Base-by-base conservation (phyloP, 768 basidiomycete species). In the Leccinum obscurum region DNA sequence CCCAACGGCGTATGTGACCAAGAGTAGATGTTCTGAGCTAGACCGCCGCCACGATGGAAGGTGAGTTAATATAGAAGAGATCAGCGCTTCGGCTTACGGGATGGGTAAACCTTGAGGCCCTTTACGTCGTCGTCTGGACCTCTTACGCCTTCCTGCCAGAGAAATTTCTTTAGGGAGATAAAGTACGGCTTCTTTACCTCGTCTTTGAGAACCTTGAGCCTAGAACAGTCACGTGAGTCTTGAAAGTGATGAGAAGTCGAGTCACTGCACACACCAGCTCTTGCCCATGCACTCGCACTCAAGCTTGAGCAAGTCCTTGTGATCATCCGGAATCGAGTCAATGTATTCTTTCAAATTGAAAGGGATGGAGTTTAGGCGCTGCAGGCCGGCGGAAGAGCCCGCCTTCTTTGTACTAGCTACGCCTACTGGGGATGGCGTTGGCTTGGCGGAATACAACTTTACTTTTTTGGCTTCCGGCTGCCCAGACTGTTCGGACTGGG, bases 1-100 rank as follows among this genome's bases (percentile, higher is more conserved):
- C 90, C 88, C 15, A 97, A 77, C 3, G 93, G 92, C 30, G 93
- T 95, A 58, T 88, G 83, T 3, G 92, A 92, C 95, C 95, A 98
- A 13, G 92, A 81, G 72, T 97, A 97, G 57, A 97, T 90, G 68
- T 96, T 85, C 63, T 81, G 78, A 14, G 93, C 95, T 88, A 71
- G 51, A 55, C 24, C 54, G 41, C 58, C 77, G 64, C 44, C 44
- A 20, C 54, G 61, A 54, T 41, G 22, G 49, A 46, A 32, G 32
- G 57, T 55, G 54, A 61, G 44, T 53, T 44, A 20, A 20, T 46
- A 46, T 48, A 22, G 13, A 52, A 50, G 37, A 14, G 41, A 74
- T 88, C 71, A 72, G 28, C 10, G 20, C 17, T 37, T 46, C 17
- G 46, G 55, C 74, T 72, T 62, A 93, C 94, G 85, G 49, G 86